Percentiles rank a stretch among this genome's conserved stretches.
Evolutionary conservation across 2,329 filamentous ascomycete species (phyloP).

Genomic region (Cytospora schulzeri): DNA sequence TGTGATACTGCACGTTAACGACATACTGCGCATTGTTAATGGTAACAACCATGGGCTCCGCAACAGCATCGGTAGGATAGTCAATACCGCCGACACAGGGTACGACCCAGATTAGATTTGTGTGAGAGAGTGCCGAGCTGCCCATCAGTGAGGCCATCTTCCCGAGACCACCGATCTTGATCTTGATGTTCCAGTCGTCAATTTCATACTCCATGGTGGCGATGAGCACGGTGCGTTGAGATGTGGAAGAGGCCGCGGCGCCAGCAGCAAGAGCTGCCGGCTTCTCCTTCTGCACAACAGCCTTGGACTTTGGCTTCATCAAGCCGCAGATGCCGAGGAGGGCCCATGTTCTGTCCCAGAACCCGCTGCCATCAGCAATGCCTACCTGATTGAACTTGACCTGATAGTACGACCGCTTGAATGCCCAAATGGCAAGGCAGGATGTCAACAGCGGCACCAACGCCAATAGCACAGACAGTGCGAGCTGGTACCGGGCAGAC

Average conservation of each 20-base stretch:
- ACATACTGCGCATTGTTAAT: constrained; percentile 63
- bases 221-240: constrained; percentile 30
- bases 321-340: constrained; percentile 4
- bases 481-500: constrained; percentile 54
- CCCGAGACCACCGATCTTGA: constrained; percentile 71
- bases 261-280: constrained; percentile 32
- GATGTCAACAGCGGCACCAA: constrained; percentile 54
- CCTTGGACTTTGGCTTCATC: constrained; percentile 22
- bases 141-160: constrained; percentile 73
- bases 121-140: constrained; percentile 60
- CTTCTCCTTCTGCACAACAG: constrained; percentile 13
- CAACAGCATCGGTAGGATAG: constrained; percentile 61
- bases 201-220: constrained; percentile 64
- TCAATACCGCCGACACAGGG: constrained; percentile 65
- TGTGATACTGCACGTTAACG: constrained; percentile 65
- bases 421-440: constrained; percentile 52
- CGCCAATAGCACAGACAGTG: constrained; percentile 54
- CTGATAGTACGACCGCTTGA: constrained; percentile 56
- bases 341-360: constrained; percentile 29
- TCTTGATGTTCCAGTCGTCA: constrained; percentile 69
- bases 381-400: constrained; percentile 62
- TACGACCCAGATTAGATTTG: constrained; percentile 68
- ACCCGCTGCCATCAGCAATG: constrained; percentile 39
- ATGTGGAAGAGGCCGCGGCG: constrained; percentile 1
- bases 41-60: constrained; percentile 63